phyloP scores from a whole-genome alignment of 164 flowering plant genomes.

The Vitis labrusca region DNA sequence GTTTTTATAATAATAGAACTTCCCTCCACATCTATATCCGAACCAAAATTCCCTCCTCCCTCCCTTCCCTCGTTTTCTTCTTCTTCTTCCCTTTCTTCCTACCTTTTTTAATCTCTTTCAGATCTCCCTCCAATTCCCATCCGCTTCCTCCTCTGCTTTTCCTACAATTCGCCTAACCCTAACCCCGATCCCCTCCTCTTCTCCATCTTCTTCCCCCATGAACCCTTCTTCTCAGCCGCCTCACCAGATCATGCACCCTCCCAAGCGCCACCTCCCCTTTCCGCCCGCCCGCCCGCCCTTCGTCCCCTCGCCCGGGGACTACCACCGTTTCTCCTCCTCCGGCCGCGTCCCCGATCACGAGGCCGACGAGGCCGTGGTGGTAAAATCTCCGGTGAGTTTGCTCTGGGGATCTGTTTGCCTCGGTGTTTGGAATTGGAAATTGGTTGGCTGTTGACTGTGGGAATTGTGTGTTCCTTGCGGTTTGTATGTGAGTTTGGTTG shows the following conservation, averaged over 20 bases:
- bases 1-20: slow-evolving; percentile 10
- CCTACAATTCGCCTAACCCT: background rate
- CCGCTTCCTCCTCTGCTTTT: background rate
- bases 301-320: slow-evolving; percentile 35
- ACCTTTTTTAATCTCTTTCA: slow-evolving; percentile 21
- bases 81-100: slow-evolving; percentile 20
- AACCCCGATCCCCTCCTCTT: background rate
- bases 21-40: slow-evolving; percentile 75
- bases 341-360: slow-evolving; percentile 28
- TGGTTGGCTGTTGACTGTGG: background rate
- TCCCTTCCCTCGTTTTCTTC: slow-evolving; percentile 35
- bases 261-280: slow-evolving; percentile 24
- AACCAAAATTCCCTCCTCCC: slow-evolving; percentile 58
- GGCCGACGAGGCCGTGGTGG: slow-evolving; percentile 30
- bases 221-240: background rate
- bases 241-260: slow-evolving; percentile 14
- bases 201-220: background rate
- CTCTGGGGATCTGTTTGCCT: background rate
- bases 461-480: background rate
- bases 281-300: slow-evolving; percentile 53
- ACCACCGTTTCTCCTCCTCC: slow-evolving; percentile 42
- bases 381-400: slow-evolving; percentile 47
- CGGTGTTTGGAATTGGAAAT: too few relatives aligned
- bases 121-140: slow-evolving; percentile 8
- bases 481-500: slow-evolving; percentile 1